Conservation (phyloP, 108 stramenopile genomes). For the Conticribra guillardii region DNA sequence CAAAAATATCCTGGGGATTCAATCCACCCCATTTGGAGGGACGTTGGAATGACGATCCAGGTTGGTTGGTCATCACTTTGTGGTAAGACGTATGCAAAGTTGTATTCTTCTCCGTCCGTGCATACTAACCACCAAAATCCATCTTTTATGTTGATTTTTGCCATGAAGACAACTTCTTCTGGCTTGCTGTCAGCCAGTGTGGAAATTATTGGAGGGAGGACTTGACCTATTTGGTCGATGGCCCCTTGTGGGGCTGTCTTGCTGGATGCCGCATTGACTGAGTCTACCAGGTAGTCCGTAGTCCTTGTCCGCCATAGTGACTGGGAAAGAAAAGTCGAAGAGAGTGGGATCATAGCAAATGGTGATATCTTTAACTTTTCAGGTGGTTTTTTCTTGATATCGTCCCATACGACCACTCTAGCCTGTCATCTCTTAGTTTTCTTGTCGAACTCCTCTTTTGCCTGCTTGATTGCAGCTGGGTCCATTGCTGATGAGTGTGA, state of each 20-base stretch:
- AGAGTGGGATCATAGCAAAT: constrained; percentile 4
- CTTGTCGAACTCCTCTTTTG: constrained; percentile 47
- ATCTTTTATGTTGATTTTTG: constrained; percentile 9
- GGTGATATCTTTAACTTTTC: constrained; percentile 2
- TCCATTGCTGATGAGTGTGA: constrained; percentile 6
- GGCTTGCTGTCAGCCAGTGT: not conserved
- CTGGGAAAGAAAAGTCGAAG: not conserved
- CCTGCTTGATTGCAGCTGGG: constrained; percentile 19
- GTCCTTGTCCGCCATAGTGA: not conserved
- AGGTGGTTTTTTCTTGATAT: constrained; percentile 4
- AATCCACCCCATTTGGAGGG: not conserved
- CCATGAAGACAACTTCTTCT: not conserved
- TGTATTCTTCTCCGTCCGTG: not conserved
- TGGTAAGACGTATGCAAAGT: constrained; percentile 25
- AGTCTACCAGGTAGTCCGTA: not conserved
- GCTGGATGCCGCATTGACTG: not conserved
- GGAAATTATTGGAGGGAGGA: not conserved
- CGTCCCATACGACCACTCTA: not conserved
- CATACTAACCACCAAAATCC: not conserved
- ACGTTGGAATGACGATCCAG: not conserved
- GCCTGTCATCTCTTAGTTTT: constrained; percentile 32
- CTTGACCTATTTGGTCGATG: not conserved
- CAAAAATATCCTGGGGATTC: not conserved
- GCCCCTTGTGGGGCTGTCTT: not conserved
- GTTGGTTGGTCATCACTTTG: constrained; percentile 66